Conservation (phyloP, 1,139 yeast species). For the Hyphopichia burtonii region DNA sequence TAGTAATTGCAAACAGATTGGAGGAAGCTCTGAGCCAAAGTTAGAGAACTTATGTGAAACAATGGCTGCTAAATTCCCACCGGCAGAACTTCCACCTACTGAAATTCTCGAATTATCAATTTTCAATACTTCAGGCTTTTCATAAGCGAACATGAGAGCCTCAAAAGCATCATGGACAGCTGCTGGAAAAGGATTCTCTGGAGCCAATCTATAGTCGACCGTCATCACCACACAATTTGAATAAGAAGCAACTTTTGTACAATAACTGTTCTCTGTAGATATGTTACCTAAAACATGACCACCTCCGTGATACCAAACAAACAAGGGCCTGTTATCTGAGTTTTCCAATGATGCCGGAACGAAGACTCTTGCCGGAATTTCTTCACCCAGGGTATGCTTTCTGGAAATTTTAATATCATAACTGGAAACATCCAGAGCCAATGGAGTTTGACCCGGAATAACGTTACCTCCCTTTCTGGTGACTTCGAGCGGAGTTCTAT, state of each 20-base stretch:
- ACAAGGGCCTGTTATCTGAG: slow-evolving; percentile 33
- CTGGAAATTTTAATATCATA: slow-evolving; percentile 37
- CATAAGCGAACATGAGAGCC: slow-evolving; percentile 20
- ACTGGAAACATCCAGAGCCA: slow-evolving; percentile 23
- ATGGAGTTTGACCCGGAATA: slow-evolving; percentile 44
- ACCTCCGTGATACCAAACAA: slow-evolving; percentile 52
- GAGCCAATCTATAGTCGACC: slow-evolving; percentile 48
- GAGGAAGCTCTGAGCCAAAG: slow-evolving; percentile 27
- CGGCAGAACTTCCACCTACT: slow-evolving; percentile 51
- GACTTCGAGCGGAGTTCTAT: slow-evolving; percentile 34
- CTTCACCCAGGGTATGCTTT: slow-evolving; percentile 25
- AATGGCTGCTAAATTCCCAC: slow-evolving; percentile 46
- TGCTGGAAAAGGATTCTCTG: slow-evolving; percentile 52
- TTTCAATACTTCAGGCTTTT: slow-evolving; percentile 17
- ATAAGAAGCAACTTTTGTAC: slow-evolving; percentile 39
- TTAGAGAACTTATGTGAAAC: slow-evolving; percentile 36
- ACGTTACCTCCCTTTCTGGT: slow-evolving; percentile 45
- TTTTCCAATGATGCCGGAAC: slow-evolving; percentile 28
- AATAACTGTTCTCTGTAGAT: slow-evolving; percentile 44
- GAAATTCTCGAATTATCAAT: slow-evolving; percentile 35
- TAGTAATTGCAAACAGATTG: slow-evolving; percentile 39
- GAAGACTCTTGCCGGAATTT: slow-evolving; percentile 40
- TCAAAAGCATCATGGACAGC: slow-evolving; percentile 48
- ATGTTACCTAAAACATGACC: slow-evolving; percentile 50
- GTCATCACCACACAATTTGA: slow-evolving; percentile 36